These are phyloP conservation scores for Ogataea dorogensis DNA, from an alignment of 805 yeast species.

Conservation along the genomic window DNA sequence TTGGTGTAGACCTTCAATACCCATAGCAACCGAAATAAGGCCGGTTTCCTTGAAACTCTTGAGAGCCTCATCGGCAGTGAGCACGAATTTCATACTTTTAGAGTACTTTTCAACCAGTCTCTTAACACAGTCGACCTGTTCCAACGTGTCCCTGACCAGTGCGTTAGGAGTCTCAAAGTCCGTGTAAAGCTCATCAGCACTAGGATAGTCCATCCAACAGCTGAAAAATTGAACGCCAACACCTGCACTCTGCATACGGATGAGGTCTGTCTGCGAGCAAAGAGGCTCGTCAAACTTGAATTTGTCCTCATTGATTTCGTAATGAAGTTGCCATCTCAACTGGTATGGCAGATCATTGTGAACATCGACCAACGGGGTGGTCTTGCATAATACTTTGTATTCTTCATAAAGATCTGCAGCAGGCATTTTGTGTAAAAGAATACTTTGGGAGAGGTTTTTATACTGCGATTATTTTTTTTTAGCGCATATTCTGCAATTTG, in stretches of 20 bases:
- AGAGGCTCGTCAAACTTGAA: conserved; percentile 42
- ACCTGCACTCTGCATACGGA: conserved; percentile 41
- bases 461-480: too few species aligned
- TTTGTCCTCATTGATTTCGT: conserved; percentile 36
- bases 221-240: conserved; percentile 52
- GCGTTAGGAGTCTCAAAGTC: conserved; percentile 45
- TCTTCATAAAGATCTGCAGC: conserved; percentile 4
- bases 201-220: conserved; percentile 47
- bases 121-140: conserved; percentile 50
- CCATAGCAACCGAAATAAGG: conserved; percentile 45
- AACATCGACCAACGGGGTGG: conserved; percentile 45
- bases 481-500: too few species aligned
- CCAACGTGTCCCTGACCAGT: conserved; percentile 52
- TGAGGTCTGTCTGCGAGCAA: conserved; percentile 45
- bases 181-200: conserved; percentile 37
- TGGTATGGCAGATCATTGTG: conserved; percentile 54
- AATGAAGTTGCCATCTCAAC: conserved; percentile 44
- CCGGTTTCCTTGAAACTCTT: conserved; percentile 33
- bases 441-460: not conserved
- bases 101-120: conserved; percentile 44
- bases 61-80: conserved; percentile 41
- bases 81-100: conserved; percentile 39
- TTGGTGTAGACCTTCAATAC: conserved; percentile 56
- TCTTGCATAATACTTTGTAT: conserved; percentile 19
- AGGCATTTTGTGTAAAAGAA: conserved; percentile 2